A percentile compares a stretch with the other conserved stretches of the same genome.
phyloP scores from a whole-genome alignment of 192 early-diverging fungal species.

The Podila minutissima region DNA sequence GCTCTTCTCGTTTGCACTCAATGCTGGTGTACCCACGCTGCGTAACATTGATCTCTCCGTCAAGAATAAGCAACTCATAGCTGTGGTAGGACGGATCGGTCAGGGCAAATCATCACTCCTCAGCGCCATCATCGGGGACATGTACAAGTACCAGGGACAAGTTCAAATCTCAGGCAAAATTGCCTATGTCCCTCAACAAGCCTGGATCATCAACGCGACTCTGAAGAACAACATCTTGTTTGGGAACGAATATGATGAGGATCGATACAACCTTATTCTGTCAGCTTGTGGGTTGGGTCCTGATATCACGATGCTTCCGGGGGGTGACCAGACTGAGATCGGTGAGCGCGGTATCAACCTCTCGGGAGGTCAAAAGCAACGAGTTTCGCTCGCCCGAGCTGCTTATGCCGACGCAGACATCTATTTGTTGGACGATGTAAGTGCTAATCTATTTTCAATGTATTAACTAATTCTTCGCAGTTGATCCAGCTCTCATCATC shows the following conservation, averaged over 20 bases:
- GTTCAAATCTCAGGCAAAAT: slow-evolving; percentile 72
- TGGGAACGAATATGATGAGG: slow-evolving; percentile 71
- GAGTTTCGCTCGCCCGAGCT: slow-evolving; percentile 82
- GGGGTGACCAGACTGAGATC: slow-evolving; percentile 76
- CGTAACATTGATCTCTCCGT: slow-evolving; percentile 34
- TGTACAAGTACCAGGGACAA: slow-evolving; percentile 72
- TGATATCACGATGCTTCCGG: slow-evolving; percentile 71
- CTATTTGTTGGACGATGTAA: slow-evolving; percentile 79
- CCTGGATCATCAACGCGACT: slow-evolving; percentile 96
- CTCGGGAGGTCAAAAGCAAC: slow-evolving; percentile 80
- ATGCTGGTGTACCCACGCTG: slow-evolving; percentile 12
- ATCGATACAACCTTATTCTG: slow-evolving; percentile 71
- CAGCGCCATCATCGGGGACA: slow-evolving; percentile 81
- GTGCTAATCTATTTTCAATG: too few species aligned
- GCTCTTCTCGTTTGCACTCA: neutral
- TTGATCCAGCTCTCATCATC: too few species aligned
- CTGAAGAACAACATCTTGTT: slow-evolving; percentile 92
- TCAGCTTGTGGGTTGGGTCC: slow-evolving; percentile 74
- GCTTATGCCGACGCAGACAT: slow-evolving; percentile 77
- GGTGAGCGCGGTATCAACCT: slow-evolving; percentile 74
- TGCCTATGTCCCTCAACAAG: slow-evolving; percentile 83
- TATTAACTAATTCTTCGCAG: too few species aligned
- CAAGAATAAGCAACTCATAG: slow-evolving; percentile 63
- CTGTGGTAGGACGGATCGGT: slow-evolving; percentile 63
- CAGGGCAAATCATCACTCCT: slow-evolving; percentile 65